Conservation (phyloP, 139 green algal genomes). For the Chlamydomonas incerta region DNA sequence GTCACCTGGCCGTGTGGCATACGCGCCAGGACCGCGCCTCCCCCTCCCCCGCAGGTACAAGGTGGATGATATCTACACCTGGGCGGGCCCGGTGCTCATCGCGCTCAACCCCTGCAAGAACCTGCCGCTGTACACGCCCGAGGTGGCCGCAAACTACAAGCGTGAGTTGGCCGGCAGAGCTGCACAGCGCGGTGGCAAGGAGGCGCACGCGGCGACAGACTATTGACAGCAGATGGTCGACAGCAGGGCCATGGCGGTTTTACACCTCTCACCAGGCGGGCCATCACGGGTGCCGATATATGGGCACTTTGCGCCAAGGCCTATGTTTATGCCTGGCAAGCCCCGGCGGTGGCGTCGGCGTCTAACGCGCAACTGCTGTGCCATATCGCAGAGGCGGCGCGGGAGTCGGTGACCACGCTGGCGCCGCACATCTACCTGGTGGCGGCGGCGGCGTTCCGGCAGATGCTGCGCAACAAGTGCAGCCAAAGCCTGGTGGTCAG, state of each 20-base stretch:
- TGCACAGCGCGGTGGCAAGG: too few species aligned
- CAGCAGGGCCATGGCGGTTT: too few species aligned
- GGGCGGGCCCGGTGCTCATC: constrained; percentile 87
- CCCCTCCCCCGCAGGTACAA: constrained; percentile 56
- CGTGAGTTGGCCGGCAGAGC: constrained; percentile 15
- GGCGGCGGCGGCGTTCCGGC: constrained; percentile 83
- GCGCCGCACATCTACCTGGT: constrained; percentile 87
- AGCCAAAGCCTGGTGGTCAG: constrained; percentile 71
- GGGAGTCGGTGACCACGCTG: constrained; percentile 12
- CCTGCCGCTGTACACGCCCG: constrained; percentile 82
- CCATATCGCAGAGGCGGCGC: neutral
- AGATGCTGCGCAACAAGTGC: constrained; percentile 72
- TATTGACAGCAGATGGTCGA: too few species aligned
- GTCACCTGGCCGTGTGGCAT: too few species aligned
- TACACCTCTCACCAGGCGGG: too few species aligned
- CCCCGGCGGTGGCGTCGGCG: too few species aligned
- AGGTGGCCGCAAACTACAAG: constrained; percentile 78
- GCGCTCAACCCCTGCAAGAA: constrained; percentile 90
- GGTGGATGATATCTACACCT: constrained; percentile 85
- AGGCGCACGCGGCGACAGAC: too few species aligned
- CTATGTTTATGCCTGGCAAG: too few species aligned
- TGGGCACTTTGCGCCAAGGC: too few species aligned
- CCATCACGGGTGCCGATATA: too few species aligned
- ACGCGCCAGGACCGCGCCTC: too few species aligned
- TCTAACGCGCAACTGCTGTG: too few species aligned